Conservation (phyloP, 495 filamentous ascomycete species). For the Schizothecium vesticola region DNA sequence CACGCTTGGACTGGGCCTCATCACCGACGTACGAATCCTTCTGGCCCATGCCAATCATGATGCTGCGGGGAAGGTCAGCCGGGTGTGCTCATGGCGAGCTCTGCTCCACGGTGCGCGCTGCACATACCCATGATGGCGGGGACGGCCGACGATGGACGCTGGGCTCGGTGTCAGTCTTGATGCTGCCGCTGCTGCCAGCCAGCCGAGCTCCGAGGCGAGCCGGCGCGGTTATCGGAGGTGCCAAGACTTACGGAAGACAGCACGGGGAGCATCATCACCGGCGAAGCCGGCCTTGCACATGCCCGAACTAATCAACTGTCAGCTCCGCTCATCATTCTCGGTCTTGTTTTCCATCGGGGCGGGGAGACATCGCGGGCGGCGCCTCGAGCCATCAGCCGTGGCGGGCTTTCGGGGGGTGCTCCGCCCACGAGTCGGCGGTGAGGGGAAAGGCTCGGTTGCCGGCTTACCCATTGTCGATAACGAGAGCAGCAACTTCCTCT, state of each 20-base stretch:
- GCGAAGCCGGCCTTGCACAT: slow-evolving; percentile 99
- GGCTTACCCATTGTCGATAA: slow-evolving; percentile 99
- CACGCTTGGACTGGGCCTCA: slow-evolving; percentile 98
- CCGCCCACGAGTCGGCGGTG: slow-evolving; percentile 25
- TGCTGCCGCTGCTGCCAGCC: neutral
- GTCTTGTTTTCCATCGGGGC: slow-evolving; percentile 2
- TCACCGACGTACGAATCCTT: slow-evolving; percentile 99
- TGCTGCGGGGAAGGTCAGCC: slow-evolving; percentile 52
- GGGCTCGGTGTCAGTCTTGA: slow-evolving; percentile 22
- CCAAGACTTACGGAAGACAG: slow-evolving; percentile 96
- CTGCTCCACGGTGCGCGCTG: neutral
- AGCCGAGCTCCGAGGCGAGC: neutral
- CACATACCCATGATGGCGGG: slow-evolving; percentile 98
- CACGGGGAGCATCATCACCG: slow-evolving; percentile 99
- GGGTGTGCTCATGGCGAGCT: neutral
- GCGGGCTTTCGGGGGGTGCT: slow-evolving; percentile 22
- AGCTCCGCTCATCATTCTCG: slow-evolving; percentile 32
- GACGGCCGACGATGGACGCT: slow-evolving; percentile 99
- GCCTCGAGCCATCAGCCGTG: slow-evolving; percentile 6
- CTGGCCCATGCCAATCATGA: slow-evolving; percentile 99
- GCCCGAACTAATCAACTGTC: slow-evolving; percentile 75
- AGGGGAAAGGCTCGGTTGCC: slow-evolving; percentile 15
- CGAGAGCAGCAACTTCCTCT: slow-evolving; percentile 99
- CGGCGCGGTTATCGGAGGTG: slow-evolving; percentile 14
- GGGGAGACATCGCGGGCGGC: slow-evolving; percentile 2